phyloP scores from a whole-genome alignment of 805 yeast species.

The Naumovozyma baii region DNA sequence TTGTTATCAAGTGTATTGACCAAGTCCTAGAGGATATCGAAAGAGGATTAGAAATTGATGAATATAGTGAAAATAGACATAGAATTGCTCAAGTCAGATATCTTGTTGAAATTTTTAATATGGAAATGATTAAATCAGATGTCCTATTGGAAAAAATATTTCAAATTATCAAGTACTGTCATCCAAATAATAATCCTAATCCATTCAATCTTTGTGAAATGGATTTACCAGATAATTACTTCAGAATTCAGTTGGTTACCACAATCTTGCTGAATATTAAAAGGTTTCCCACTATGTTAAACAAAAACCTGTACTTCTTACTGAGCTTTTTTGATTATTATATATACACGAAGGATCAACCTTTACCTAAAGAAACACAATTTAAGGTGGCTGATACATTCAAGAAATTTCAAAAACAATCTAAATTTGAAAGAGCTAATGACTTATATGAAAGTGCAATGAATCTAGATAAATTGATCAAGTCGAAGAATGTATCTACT shows the following conservation, averaged over 20 bases:
- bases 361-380: constrained; percentile 54
- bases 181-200: constrained; percentile 48
- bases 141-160: constrained; percentile 44
- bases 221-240: constrained; percentile 64
- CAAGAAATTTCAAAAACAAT: constrained; percentile 10
- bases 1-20: constrained; percentile 47
- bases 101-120: constrained; percentile 47
- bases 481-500: not conserved
- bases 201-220: constrained; percentile 32
- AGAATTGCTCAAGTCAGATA: constrained; percentile 55
- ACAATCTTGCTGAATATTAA: constrained; percentile 32
- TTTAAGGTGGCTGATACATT: constrained; percentile 43
- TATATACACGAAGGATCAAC: constrained; percentile 47
- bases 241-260: constrained; percentile 52
- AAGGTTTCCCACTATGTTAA: constrained; percentile 12
- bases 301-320: constrained; percentile 32
- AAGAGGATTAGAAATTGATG: constrained; percentile 56
- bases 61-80: constrained; percentile 47
- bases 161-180: constrained; percentile 55
- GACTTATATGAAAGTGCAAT: constrained; percentile 37
- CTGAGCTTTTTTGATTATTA: constrained; percentile 64
- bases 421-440: constrained; percentile 30
- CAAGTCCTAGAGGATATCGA: constrained; percentile 51
- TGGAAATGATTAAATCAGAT: constrained; percentile 36
- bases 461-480: constrained; percentile 20